These are phyloP conservation scores for Globisporangium spinosum DNA, from an alignment of 352 stramenopile species.

Conservation along the genomic window DNA sequence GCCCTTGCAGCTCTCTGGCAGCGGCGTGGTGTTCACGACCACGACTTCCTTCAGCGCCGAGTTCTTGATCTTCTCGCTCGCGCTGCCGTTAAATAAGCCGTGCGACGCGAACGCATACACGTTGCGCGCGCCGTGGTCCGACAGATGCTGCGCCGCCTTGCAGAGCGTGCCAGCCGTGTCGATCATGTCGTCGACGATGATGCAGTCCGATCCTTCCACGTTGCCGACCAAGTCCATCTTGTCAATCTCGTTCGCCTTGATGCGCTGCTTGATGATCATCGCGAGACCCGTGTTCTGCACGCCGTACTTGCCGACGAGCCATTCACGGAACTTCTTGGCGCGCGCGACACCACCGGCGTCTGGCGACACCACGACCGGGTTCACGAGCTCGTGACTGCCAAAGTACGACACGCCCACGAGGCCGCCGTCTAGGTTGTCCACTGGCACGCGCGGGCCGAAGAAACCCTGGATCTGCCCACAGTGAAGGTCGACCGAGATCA, in stretches of 20 bases:
- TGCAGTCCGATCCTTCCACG: constrained; percentile 98
- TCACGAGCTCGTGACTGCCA: constrained; percentile 96
- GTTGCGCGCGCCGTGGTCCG: constrained; percentile 93
- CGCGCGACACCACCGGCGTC: constrained; percentile 98
- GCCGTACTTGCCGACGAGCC: constrained; percentile 96
- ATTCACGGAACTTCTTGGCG: constrained; percentile 99
- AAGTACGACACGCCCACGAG: constrained; percentile 95
- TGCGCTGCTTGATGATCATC: constrained; percentile 99
- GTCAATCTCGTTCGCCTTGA: constrained; percentile 96
- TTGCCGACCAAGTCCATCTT: constrained; percentile 99
- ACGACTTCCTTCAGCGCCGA: constrained; percentile 90
- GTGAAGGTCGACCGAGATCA: constrained; percentile 87
- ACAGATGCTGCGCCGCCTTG: constrained; percentile 97
- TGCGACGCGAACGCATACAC: constrained; percentile 99
- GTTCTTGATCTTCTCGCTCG: constrained; percentile 87
- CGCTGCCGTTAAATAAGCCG: constrained; percentile 94
- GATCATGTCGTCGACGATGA: constrained; percentile 99
- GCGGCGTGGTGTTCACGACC: constrained; percentile 87
- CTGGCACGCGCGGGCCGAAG: constrained; percentile 97
- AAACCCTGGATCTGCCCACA: constrained; percentile 95
- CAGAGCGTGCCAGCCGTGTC: constrained; percentile 98
- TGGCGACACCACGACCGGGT: constrained; percentile 98
- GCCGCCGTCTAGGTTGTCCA: constrained; percentile 98
- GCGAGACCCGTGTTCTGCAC: constrained; percentile 96
- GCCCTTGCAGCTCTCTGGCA: constrained; percentile 82